These are phyloP conservation scores for Pythium brachiatum DNA, from an alignment of 352 stramenopile genomes.

Conservation along the genomic window DNA sequence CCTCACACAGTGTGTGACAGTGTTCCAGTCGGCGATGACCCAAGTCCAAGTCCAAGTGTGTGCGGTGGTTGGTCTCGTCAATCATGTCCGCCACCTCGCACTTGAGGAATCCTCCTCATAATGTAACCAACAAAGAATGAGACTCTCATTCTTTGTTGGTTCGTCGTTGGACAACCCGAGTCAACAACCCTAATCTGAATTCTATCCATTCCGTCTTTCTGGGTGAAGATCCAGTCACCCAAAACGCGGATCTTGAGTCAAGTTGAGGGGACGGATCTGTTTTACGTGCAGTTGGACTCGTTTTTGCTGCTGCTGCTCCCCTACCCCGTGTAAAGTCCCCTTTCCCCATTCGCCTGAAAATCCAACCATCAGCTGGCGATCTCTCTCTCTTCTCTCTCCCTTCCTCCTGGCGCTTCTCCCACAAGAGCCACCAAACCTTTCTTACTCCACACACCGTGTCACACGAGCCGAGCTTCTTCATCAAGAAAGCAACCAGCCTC, in stretches of 20 bases:
- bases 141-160: too few relatives aligned
- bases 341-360: constrained; percentile 5
- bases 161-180: neutral
- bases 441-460: neutral
- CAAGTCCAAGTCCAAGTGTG: too few relatives aligned
- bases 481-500: neutral
- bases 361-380: constrained; percentile 6
- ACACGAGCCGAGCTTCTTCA: constrained; percentile 1
- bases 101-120: too few relatives aligned
- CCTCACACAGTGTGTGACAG: too few relatives aligned
- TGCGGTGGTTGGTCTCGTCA: constrained; percentile 1
- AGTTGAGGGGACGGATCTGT: neutral
- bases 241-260: neutral
- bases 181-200: neutral
- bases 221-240: neutral
- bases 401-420: neutral
- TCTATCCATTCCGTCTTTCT: neutral
- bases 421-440: neutral
- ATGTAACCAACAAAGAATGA: too few relatives aligned
- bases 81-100: too few relatives aligned
- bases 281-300: neutral
- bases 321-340: constrained; percentile 2
- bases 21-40: too few relatives aligned
- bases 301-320: neutral
- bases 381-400: neutral